Evolutionary conservation across 2,329 filamentous ascomycete genomes (phyloP).

Genomic region (Ophiosphaerella herpotricha): DNA sequence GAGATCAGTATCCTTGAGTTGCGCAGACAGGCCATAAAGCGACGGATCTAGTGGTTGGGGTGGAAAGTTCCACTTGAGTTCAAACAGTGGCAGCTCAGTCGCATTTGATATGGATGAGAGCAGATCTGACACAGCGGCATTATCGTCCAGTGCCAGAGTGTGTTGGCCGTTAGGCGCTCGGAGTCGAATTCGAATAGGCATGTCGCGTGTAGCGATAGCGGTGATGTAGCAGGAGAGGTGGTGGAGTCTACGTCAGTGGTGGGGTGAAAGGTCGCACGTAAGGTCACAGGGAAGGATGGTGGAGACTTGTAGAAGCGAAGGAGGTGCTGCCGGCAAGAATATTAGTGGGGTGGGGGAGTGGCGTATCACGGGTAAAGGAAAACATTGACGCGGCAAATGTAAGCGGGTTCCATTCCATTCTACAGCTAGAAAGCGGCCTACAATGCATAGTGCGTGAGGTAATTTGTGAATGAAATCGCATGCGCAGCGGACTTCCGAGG

Average conservation of each 20-base stretch:
- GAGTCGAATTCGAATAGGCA: conserved; percentile 73
- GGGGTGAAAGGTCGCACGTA: not conserved
- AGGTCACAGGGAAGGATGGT: not conserved
- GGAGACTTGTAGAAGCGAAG: conserved; percentile 2
- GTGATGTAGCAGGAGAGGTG: conserved; percentile 15
- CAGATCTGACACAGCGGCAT: conserved; percentile 68
- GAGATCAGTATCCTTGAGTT: conserved; percentile 61
- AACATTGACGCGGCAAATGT: too few relatives aligned
- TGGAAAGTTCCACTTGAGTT: conserved; percentile 85
- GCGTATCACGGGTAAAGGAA: not conserved
- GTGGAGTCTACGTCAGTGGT: conserved; percentile 15
- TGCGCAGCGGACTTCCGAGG: conserved; percentile 9
- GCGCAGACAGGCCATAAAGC: conserved; percentile 54
- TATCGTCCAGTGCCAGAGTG: conserved; percentile 69
- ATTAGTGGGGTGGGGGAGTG: not conserved
- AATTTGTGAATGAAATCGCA: too few relatives aligned
- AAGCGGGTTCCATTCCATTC: too few relatives aligned
- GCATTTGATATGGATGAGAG: conserved; percentile 64
- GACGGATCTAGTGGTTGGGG: conserved; percentile 70
- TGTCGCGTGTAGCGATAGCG: conserved; percentile 17
- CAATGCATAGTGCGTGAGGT: too few relatives aligned
- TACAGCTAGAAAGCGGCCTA: too few relatives aligned
- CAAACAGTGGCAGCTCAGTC: conserved; percentile 69
- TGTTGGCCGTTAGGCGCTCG: conserved; percentile 75
- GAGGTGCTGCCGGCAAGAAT: not conserved